Evolutionary conservation across 495 filamentous ascomycete species (phyloP).

Genomic region (Neurospora terricola): DNA sequence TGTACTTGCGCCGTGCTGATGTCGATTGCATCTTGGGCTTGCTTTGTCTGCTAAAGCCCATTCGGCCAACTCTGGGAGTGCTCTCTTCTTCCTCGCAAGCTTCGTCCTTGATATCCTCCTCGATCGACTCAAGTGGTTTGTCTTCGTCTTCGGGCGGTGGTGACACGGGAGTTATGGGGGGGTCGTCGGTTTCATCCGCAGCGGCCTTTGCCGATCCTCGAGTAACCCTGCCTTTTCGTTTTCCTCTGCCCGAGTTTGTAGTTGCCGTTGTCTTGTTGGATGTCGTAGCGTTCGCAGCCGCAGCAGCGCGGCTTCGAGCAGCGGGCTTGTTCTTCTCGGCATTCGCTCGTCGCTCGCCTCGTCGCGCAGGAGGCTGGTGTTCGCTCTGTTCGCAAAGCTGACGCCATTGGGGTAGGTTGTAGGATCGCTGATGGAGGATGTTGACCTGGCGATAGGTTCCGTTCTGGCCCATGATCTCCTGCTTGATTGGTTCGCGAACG

Average conservation of each 20-base stretch:
- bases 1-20: conserved; percentile 67
- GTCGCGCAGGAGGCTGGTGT: conserved; percentile 88
- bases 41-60: conserved; percentile 29
- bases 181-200: conserved; percentile 21
- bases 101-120: conserved; percentile 36
- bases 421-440: conserved; percentile 86
- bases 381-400: conserved; percentile 83
- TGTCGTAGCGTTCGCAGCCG: conserved; percentile 14
- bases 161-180: conserved; percentile 45
- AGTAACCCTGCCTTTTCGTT: conserved; percentile 13
- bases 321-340: conserved; percentile 48
- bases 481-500: conserved; percentile 93
- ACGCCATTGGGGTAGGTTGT: conserved; percentile 95
- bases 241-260: conserved; percentile 24
- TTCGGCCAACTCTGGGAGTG: conserved; percentile 26
- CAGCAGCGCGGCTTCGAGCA: conserved; percentile 18
- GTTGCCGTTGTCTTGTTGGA: conserved; percentile 5
- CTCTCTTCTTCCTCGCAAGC: conserved; percentile 31
- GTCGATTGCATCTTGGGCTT: conserved; percentile 43
- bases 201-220: conserved; percentile 15
- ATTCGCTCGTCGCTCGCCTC: conserved; percentile 78
- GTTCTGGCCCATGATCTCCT: conserved; percentile 90
- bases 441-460: conserved; percentile 95
- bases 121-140: conserved; percentile 31
- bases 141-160: conserved; percentile 34